These are phyloP conservation scores for Salvia sclarea DNA, from an alignment of 305 asterid species.

Conservation along the genomic window DNA sequence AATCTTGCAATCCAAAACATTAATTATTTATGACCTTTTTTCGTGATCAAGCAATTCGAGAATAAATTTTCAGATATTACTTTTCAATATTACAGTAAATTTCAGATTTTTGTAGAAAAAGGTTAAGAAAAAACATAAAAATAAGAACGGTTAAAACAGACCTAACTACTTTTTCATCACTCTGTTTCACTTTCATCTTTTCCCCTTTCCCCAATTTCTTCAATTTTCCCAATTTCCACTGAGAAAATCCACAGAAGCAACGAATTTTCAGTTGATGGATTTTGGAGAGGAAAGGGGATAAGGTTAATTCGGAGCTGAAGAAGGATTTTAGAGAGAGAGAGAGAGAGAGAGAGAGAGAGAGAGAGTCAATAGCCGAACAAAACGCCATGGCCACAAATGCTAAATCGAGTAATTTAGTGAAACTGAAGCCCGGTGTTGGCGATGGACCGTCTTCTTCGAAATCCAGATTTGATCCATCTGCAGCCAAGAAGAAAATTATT, in stretches of 20 bases:
- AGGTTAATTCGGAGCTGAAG: conserved; percentile 6
- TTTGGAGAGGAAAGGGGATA: neutral
- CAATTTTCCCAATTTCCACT: neutral
- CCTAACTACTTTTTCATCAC: conserved; percentile 23
- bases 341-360: conserved; percentile 14
- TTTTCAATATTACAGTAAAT: too few relatives aligned
- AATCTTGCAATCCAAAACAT: neutral
- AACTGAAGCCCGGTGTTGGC: conserved; percentile 30
- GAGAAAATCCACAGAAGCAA: conserved; percentile 1
- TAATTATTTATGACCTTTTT: neutral
- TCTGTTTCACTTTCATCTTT: conserved; percentile 3
- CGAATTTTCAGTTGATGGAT: neutral
- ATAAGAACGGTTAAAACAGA: neutral
- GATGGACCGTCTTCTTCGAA: conserved; percentile 42
- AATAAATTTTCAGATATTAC: neutral
- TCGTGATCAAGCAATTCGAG: neutral
- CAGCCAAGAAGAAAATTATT: conserved; percentile 47
- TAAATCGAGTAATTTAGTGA: conserved; percentile 37
- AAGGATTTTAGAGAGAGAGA: conserved; percentile 1
- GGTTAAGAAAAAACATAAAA: too few relatives aligned
- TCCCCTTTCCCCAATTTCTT: neutral
- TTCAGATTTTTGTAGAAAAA: too few relatives aligned
- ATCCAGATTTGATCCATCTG: conserved; percentile 51
- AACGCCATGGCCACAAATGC: conserved; percentile 35
- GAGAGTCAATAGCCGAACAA: conserved; percentile 13